A percentile compares a stretch with the other conserved stretches of the same genome.
These are phyloP conservation scores for Termitomyces sp. DNA, from an alignment of 768 basidiomycete species.

Conservation along the genomic window DNA sequence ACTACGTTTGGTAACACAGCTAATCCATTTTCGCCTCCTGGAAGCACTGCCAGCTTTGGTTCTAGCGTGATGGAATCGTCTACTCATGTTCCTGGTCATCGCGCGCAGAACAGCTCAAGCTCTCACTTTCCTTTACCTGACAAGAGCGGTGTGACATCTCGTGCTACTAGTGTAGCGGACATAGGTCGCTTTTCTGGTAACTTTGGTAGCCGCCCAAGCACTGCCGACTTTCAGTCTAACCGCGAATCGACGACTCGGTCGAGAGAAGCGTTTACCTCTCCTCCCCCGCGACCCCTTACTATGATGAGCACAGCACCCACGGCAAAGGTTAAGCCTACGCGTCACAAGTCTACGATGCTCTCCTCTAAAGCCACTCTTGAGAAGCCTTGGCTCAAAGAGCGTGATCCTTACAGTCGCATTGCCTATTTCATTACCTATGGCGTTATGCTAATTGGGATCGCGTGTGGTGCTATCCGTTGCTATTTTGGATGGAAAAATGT, in stretches of 20 bases:
- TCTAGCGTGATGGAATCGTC: slow-evolving; percentile 25
- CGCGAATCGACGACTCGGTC: slow-evolving; percentile 33
- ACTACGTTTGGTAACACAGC: slow-evolving; percentile 24
- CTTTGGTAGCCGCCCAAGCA: slow-evolving; percentile 28
- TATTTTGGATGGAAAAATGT: slow-evolving; percentile 56
- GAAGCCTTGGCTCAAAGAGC: slow-evolving; percentile 62
- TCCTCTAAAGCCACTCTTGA: slow-evolving; percentile 23
- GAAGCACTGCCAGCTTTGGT: slow-evolving; percentile 40
- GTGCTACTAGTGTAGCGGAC: slow-evolving; percentile 36
- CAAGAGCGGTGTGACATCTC: slow-evolving; percentile 30
- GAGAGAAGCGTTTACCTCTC: slow-evolving; percentile 56
- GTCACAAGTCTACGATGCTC: slow-evolving; percentile 49
- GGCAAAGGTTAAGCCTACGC: slow-evolving; percentile 34
- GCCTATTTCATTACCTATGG: slow-evolving; percentile 62
- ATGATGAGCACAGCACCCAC: slow-evolving; percentile 44
- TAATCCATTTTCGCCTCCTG: slow-evolving; percentile 51
- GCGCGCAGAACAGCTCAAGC: slow-evolving; percentile 11
- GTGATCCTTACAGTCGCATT: slow-evolving; percentile 49
- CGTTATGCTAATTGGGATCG: slow-evolving; percentile 53
- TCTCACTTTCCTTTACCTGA: slow-evolving; percentile 31
- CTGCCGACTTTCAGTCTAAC: slow-evolving; percentile 23
- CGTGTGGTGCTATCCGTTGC: slow-evolving; percentile 44
- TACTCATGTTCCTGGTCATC: slow-evolving; percentile 18
- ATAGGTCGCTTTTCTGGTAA: slow-evolving; percentile 34
- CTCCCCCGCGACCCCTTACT: slow-evolving; percentile 52